Conservation (phyloP, 768 basidiomycete genomes). For the Termitomyces sp. region DNA sequence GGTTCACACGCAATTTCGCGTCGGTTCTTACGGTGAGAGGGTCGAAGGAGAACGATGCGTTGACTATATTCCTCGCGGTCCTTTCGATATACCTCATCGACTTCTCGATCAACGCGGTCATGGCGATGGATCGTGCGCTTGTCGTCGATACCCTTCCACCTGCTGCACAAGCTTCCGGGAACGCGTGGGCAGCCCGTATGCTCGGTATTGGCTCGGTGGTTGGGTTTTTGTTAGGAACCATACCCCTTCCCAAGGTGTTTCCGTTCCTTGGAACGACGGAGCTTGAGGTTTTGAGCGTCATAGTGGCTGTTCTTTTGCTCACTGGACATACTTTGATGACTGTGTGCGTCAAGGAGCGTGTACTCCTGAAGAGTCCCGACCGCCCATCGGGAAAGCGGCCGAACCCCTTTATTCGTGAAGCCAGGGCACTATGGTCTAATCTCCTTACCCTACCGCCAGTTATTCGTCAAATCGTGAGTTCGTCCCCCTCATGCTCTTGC, state of each 20-base stretch:
- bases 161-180: slow-evolving; percentile 73
- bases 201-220: slow-evolving; percentile 79
- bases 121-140: slow-evolving; percentile 87
- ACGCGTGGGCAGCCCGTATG: slow-evolving; percentile 97
- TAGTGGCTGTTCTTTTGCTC: slow-evolving; percentile 69
- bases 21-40: slow-evolving; percentile 36
- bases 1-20: slow-evolving; percentile 75
- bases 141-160: slow-evolving; percentile 83
- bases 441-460: slow-evolving; percentile 64
- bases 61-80: slow-evolving; percentile 80
- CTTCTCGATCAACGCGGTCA: slow-evolving; percentile 64
- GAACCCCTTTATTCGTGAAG: slow-evolving; percentile 36
- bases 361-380: slow-evolving; percentile 42
- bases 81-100: slow-evolving; percentile 49
- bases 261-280: slow-evolving; percentile 80
- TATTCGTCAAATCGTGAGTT: slow-evolving; percentile 72
- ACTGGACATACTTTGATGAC: slow-evolving; percentile 62
- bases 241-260: slow-evolving; percentile 66
- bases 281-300: slow-evolving; percentile 73
- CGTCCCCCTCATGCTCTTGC: slow-evolving; percentile 24
- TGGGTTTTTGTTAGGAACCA: slow-evolving; percentile 85
- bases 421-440: slow-evolving; percentile 70
- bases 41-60: slow-evolving; percentile 46
- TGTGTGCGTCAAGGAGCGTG: slow-evolving; percentile 64
- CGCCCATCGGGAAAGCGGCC: slow-evolving; percentile 17